Percentiles rank a stretch among this genome's conserved stretches.
Conservation (phyloP, 2,329 filamentous ascomycete genomes). For the Fusarium tupiense region DNA sequence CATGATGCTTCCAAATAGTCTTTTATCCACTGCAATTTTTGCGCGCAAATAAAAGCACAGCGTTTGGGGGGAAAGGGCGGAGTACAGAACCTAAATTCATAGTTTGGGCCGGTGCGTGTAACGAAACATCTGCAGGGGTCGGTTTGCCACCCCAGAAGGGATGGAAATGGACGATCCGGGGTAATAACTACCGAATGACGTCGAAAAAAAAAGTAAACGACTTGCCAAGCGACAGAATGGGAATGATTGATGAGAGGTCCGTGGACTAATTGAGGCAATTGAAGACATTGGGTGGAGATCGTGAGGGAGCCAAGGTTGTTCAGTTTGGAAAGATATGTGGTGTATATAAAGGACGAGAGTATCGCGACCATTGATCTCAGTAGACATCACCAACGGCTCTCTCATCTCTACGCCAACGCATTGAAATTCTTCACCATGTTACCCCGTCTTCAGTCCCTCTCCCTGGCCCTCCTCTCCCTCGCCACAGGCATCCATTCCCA, state of each 20-base stretch:
- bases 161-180: conserved; percentile 12
- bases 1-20: not conserved
- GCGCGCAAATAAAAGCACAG: conserved; percentile 14
- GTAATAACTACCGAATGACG: conserved; percentile 26
- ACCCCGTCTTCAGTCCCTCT: not conserved
- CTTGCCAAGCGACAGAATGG: conserved; percentile 5
- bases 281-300: not conserved
- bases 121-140: conserved; percentile 13
- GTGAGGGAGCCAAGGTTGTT: not conserved
- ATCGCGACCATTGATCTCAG: not conserved
- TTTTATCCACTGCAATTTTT: not conserved
- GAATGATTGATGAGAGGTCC: not conserved
- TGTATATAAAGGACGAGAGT: not conserved
- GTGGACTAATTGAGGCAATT: not conserved
- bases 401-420: not conserved
- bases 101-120: not conserved
- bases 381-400: not conserved
- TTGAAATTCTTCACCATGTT: not conserved
- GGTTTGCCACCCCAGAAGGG: conserved; percentile 6
- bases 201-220: not conserved
- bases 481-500: not conserved
- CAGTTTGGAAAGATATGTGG: not conserved
- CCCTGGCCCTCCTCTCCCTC: not conserved
- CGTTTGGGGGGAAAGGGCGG: not conserved
- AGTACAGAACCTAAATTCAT: conserved; percentile 7